Base-by-base conservation (phyloP, 2,329 filamentous ascomycete species). In the Ceratocystis cubensis region DNA sequence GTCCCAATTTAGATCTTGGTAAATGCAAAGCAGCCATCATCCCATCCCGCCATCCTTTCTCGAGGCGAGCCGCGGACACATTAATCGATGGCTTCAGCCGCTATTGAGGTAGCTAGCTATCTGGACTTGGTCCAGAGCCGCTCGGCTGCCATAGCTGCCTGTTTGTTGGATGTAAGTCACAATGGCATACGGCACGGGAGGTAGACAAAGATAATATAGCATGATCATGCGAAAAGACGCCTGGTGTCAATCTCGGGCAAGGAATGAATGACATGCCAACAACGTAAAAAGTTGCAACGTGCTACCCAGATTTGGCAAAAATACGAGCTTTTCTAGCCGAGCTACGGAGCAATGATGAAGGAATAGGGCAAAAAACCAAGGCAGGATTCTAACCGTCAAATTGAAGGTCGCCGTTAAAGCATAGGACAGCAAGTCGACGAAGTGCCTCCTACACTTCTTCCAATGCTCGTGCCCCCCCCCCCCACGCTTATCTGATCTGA, bases 401-500 rank as follows among this genome's bases (percentile, higher is more conserved):
- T 57, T 10, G 48, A 41, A 50, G n/a, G 28, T 28, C 25, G 28
- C n/a, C 6, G 28, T 25, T 1, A 33, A 57, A 57, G 53, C 28
- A 57, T n/a, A n/a, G 28, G 17, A 33, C 53, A n/a, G 15, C 3
- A 57, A 7, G 53, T 13, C 25, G 53, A 57, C 53, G 17, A 33
- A 57, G 53, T 57, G 53, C 53, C 53, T 20, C 53, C 53, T 20
- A 17, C 10, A 28, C 10, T 25, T 22, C n/a, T 50, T 22, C 5
- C 17, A n/a, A 50, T 50, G 33, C 46, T 20, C 20, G 22, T 20
- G n/a, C 48, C 8, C 22, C 48, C 48, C 20, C 25, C 22, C 22
- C 56, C 56, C 28, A 59, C 56, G 56, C 30, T 59, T 59, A 59
- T 59, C 56, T 59, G 53, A 57, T 57, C 53, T 30, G 28, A 59